Evolutionary conservation across 2,329 filamentous ascomycete genomes (phyloP).

Genomic region (Lithohypha guttulata): DNA sequence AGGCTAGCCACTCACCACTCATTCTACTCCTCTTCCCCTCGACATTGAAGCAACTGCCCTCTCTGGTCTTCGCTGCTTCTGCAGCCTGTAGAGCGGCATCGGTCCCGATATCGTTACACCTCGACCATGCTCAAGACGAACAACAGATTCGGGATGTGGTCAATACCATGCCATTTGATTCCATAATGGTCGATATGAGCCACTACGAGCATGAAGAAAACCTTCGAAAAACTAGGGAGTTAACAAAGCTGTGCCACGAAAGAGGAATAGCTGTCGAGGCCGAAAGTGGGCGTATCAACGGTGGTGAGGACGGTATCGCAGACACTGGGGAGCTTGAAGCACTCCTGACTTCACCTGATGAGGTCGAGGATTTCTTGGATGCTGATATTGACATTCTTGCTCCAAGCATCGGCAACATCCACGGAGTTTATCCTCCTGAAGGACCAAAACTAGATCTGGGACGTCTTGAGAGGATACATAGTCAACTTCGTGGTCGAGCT

Average conservation of each 20-base stretch:
- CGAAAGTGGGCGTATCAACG: constrained; percentile 60
- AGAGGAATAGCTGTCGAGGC: constrained; percentile 59
- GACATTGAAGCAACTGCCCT: constrained; percentile 53
- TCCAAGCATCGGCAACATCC: constrained; percentile 65
- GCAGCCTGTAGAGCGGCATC: constrained; percentile 45
- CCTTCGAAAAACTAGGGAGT: constrained; percentile 49
- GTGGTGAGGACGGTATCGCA: constrained; percentile 62
- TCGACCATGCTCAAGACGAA: constrained; percentile 56
- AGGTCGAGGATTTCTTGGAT: constrained; percentile 58
- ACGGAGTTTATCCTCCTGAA: constrained; percentile 54
- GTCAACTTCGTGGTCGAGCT: constrained; percentile 40
- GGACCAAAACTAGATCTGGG: constrained; percentile 26
- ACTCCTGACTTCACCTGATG: constrained; percentile 55
- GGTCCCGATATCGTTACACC: constrained; percentile 53
- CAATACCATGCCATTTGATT: constrained; percentile 55
- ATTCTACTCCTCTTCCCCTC: constrained; percentile 67
- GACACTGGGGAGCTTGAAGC: constrained; percentile 56
- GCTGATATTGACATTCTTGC: constrained; percentile 67
- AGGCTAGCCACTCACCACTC: constrained; percentile 54
- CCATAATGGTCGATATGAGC: constrained; percentile 68
- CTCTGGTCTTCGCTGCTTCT: constrained; percentile 46
- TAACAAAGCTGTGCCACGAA: constrained; percentile 53
- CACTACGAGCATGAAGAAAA: constrained; percentile 63
- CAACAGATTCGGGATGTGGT: constrained; percentile 51
- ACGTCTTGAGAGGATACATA: constrained; percentile 39